Percentiles rank a stretch among this genome's conserved stretches.
Evolutionary conservation across 345 rosid genomes (phyloP).

Genomic region (Anacardium occidentale): DNA sequence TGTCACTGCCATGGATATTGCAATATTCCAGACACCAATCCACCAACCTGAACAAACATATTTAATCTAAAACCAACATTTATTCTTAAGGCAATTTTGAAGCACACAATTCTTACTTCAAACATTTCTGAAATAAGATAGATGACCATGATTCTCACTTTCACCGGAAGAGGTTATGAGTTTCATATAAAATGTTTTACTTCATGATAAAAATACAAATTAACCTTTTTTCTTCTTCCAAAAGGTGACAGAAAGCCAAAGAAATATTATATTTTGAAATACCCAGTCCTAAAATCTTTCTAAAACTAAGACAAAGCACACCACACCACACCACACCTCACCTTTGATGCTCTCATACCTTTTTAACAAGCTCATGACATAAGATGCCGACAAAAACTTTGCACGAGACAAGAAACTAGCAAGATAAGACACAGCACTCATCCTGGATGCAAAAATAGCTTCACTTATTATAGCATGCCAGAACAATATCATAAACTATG

Average conservation of each 20-base stretch:
- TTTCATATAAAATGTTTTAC: no score
- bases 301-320: no score
- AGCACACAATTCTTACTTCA: background rate
- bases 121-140: background rate
- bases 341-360: constrained; percentile 35
- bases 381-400: constrained; percentile 57
- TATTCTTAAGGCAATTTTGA: background rate
- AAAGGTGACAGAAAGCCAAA: no score
- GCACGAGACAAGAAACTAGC: constrained; percentile 89
- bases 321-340: no score
- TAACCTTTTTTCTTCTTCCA: no score
- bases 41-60: constrained; percentile 52
- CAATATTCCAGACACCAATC: constrained; percentile 70
- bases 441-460: constrained; percentile 46
- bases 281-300: no score
- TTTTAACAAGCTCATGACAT: constrained; percentile 46
- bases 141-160: no score
- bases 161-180: no score
- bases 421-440: constrained; percentile 90
- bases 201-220: no score
- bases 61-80: background rate
- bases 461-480: background rate
- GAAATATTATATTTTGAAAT: no score
- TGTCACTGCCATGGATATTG: constrained; percentile 41
- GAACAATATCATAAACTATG: background rate